A percentile compares a stretch with the other conserved stretches of the same genome.
Evolutionary conservation across 2,329 filamentous ascomycete genomes (phyloP).

Genomic region (Claviceps fusiformis): DNA sequence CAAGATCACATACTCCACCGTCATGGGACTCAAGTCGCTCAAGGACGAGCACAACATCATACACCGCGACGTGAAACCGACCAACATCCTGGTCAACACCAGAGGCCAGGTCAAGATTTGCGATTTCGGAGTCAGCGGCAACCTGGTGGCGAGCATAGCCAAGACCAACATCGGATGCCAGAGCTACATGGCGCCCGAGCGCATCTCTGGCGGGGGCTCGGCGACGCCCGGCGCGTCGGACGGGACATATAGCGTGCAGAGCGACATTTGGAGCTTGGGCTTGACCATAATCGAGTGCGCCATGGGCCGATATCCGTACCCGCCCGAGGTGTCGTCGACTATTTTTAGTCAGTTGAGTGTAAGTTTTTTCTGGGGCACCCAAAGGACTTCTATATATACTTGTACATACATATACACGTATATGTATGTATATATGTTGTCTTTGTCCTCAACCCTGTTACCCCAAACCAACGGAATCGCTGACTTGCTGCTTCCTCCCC

Average conservation of each 20-base stretch:
- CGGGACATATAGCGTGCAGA: slow-evolving; percentile 94
- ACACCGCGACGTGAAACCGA: slow-evolving; percentile 95
- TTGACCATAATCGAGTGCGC: slow-evolving; percentile 93
- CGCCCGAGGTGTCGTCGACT: slow-evolving; percentile 92
- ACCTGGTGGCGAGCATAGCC: slow-evolving; percentile 91
- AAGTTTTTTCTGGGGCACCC: slow-evolving; percentile 25
- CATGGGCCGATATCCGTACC: slow-evolving; percentile 87
- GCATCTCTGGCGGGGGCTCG: slow-evolving; percentile 78
- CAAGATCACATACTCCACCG: slow-evolving; percentile 81
- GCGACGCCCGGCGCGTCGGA: slow-evolving; percentile 54
- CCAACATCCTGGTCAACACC: slow-evolving; percentile 91
- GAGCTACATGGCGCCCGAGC: slow-evolving; percentile 96
- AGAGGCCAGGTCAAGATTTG: slow-evolving; percentile 93
- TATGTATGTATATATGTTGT: no score
- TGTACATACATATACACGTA: no score
- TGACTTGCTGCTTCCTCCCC: slow-evolving; percentile 3
- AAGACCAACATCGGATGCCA: slow-evolving; percentile 99
- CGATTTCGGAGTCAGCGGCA: slow-evolving; percentile 94
- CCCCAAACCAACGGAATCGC: neutral
- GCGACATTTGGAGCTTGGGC: slow-evolving; percentile 93
- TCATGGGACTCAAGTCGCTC: slow-evolving; percentile 79
- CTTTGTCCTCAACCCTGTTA: neutral
- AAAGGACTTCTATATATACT: no score
- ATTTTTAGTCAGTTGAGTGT: slow-evolving; percentile 96
- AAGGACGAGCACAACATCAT: slow-evolving; percentile 99